Percentiles rank a stretch among this genome's conserved stretches.
Conservation (phyloP, 2,329 filamentous ascomycete genomes). For the Didymella sp. region DNA sequence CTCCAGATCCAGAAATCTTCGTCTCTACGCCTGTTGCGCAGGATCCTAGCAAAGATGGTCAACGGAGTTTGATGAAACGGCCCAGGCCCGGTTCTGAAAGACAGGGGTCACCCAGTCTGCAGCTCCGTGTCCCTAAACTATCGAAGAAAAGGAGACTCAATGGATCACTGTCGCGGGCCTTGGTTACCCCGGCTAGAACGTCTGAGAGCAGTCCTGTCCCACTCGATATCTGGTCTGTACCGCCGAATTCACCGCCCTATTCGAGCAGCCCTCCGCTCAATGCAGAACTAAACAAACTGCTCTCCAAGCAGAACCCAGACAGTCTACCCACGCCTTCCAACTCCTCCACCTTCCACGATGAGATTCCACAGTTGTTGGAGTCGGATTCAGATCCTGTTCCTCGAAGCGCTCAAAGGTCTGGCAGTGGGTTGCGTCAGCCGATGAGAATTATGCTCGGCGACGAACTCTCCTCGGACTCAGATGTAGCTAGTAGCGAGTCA, state of each 20-base stretch:
- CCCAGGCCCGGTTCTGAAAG: slow-evolving; percentile 6
- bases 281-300: slow-evolving; percentile 10
- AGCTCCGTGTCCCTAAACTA: slow-evolving; percentile 24
- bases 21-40: slow-evolving; percentile 33
- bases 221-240: slow-evolving; percentile 47
- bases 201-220: slow-evolving; percentile 18
- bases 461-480: slow-evolving; percentile 27
- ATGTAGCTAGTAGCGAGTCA: slow-evolving; percentile 34
- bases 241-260: slow-evolving; percentile 53
- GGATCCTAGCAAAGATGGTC: slow-evolving; percentile 15
- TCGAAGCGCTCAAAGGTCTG: slow-evolving; percentile 23
- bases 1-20: slow-evolving; percentile 32
- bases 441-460: slow-evolving; percentile 30
- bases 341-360: slow-evolving; percentile 39
- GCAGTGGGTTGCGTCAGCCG: slow-evolving; percentile 21
- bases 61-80: slow-evolving; percentile 8
- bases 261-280: slow-evolving; percentile 40
- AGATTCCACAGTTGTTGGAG: slow-evolving; percentile 19
- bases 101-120: slow-evolving; percentile 21
- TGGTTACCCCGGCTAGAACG: slow-evolving; percentile 16
- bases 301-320: slow-evolving; percentile 17
- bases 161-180: slow-evolving; percentile 20
- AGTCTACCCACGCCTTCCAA: slow-evolving; percentile 43
- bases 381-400: slow-evolving; percentile 34
- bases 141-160: slow-evolving; percentile 35